Evolutionary conservation across 305 asterid genomes (phyloP), one percentile per base, ranked within the genome.

Genomic region (Fraxinus latifolia): DNA sequence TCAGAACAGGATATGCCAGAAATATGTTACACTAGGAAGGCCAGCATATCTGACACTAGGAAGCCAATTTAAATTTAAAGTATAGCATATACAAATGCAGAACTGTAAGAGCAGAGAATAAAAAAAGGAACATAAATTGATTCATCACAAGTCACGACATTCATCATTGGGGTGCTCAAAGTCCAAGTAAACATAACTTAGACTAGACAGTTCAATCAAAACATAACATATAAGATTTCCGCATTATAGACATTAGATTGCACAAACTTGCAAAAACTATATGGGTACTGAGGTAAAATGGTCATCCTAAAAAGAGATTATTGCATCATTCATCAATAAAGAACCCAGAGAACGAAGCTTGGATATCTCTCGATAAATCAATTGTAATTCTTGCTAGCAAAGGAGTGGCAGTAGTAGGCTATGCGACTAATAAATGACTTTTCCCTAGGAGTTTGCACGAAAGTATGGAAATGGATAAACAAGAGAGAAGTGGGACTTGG

Each of bases 161-260:
- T 78, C 79, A 77, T 53, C 74, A 67, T 29, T 74, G 55, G 74
- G 81, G 42, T 80, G 60, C 80, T 77, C 50, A 34, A 42, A 19
- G 14, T 34, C 6, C 27, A 73, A 73, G 77, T 3, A 34, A 42
- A 73, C 58, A 23, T 15, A 37, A 4, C 8, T 31, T 34, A 14
- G 32, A 73, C 47, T 33, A 73, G 27, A 34, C 25, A 73, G 1
- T 73, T 33, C 7, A 3, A 31, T 33, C 8, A 5, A 72, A 72
- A 19, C 12, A 27, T 58, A 15, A 36, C 31, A 78, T 15, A 78
- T 25, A 31, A 76, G 19, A 70, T 25, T 77, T 77, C n/a, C 32
- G 42, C 31, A 78, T 76, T 12, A 32, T 71, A 78, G 80, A 72
- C 71, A 80, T 33, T 71, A 80, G 5, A 39, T 82, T 19, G 39